Evolutionary conservation across 495 filamentous ascomycete species (phyloP), one percentile per base, ranked within the genome.

Genomic region (Penicillium chermesinum): DNA sequence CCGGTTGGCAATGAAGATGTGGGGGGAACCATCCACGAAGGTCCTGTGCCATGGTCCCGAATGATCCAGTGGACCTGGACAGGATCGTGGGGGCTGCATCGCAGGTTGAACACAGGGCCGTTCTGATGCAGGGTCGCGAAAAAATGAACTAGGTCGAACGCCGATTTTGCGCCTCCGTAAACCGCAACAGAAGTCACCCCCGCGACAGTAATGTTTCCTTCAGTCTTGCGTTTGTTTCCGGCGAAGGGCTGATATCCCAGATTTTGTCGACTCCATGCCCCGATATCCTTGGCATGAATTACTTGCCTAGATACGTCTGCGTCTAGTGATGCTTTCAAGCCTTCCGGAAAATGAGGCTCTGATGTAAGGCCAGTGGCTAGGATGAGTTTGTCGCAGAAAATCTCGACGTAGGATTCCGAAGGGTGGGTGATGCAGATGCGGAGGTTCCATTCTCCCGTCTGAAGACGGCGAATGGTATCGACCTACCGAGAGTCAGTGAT

Each of bases 51-150:
- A 7, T 73, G 79, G 17, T 81, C 76, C 43, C 87, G 73, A 41
- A 94, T 87, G 0, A 91, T 71, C 87, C 83, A 88, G 44, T 87
- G 69, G 0, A 93, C 82, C 15, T 62, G 37, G 7, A 68, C 40
- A 72, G 67, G 44, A 73, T 63, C 5, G 71, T 81, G 8, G 61
- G 70, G 2, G 4, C 30, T 45, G 7, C 21, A 20, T 2, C 48
- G 34, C 1, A 64, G 41, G 14, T 55, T 52, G 15, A 55, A 30
- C 1, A 41, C 40, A 2, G 50, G 38, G 7, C 45, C 48, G 0
- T 57, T 57, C 7, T 44, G 55, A 36, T 66, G 63, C 0, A 66
- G 44, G 0, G 73, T 71, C 2, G 79, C 84, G 55, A 82, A 85
- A 7, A 75, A 71, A 50, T 88, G 86, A 0, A 81, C 85, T 2